These are phyloP conservation scores for Xerocomus cyaneibrunnescens DNA, from an alignment of 1,284 basidiomycete genomes.

Conservation along the genomic window DNA sequence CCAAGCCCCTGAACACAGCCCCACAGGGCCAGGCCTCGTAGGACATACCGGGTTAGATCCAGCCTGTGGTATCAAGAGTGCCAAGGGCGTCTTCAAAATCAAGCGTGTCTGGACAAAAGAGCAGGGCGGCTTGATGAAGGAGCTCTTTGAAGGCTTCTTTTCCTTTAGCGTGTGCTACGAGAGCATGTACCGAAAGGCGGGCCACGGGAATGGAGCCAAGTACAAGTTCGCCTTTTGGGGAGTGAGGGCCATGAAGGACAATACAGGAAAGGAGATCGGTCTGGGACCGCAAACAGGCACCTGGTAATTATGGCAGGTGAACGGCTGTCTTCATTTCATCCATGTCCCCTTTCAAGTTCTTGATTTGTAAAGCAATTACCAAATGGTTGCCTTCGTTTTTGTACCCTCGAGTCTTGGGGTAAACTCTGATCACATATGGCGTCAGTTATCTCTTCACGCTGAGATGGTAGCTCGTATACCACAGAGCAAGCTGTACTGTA, in stretches of 20 bases:
- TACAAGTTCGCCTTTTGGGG: conserved; percentile 40
- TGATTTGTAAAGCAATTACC: conserved; percentile 9
- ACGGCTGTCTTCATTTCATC: background rate
- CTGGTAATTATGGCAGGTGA: conserved; percentile 1
- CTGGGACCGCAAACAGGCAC: conserved; percentile 21
- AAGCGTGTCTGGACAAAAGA: conserved; percentile 33
- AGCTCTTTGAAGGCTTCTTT: conserved; percentile 40
- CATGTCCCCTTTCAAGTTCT: background rate
- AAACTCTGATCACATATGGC: background rate
- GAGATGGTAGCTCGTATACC: background rate
- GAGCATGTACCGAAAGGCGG: conserved; percentile 35
- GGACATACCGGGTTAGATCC: conserved; percentile 27
- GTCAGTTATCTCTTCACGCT: background rate
- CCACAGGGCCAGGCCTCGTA: conserved; percentile 28
- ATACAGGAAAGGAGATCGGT: conserved; percentile 35
- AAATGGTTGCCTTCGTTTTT: background rate
- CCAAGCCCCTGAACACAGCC: conserved; percentile 19
- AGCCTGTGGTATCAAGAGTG: conserved; percentile 34
- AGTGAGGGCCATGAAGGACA: conserved; percentile 38
- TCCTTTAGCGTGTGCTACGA: conserved; percentile 38
- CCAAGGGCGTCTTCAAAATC: conserved; percentile 37
- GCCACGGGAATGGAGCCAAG: conserved; percentile 34
- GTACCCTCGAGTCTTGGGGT: background rate
- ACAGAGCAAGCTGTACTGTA: no score
- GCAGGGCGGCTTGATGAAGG: conserved; percentile 20